These are phyloP conservation scores for Salix arbutifolia DNA, from an alignment of 345 rosid species.

Conservation along the genomic window DNA sequence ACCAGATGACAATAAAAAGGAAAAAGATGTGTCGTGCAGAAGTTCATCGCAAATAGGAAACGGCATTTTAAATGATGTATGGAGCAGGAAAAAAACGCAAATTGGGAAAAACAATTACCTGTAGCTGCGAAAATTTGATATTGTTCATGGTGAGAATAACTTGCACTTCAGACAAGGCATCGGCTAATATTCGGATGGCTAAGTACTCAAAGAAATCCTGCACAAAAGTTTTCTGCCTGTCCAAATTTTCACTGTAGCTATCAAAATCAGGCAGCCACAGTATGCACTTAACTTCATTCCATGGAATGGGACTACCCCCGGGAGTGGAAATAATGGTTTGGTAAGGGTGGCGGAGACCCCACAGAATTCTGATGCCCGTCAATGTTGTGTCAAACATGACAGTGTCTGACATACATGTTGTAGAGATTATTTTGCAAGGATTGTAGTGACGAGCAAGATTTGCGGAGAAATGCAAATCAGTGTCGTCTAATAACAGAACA, in stretches of 20 bases:
- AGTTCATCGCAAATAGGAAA: neutral
- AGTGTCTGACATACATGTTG: conserved; percentile 51
- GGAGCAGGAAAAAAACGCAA: neutral
- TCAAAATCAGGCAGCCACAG: conserved; percentile 70
- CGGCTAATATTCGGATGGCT: conserved; percentile 62
- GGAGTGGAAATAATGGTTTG: conserved; percentile 52
- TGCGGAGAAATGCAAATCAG: conserved; percentile 53
- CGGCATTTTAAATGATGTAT: neutral
- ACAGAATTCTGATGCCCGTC: conserved; percentile 46
- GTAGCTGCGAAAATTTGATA: conserved; percentile 61
- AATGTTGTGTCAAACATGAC: conserved; percentile 35
- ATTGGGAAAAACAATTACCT: conserved; percentile 40
- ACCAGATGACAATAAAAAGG: neutral
- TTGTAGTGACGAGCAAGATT: conserved; percentile 50
- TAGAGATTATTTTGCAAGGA: conserved; percentile 51
- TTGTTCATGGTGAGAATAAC: conserved; percentile 74
- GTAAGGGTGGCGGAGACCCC: conserved; percentile 68
- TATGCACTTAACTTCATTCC: conserved; percentile 61
- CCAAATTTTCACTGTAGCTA: conserved; percentile 42
- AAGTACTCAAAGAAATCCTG: conserved; percentile 68
- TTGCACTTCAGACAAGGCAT: conserved; percentile 42
- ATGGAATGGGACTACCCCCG: conserved; percentile 48
- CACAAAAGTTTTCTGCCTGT: conserved; percentile 41
- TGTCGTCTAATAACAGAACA: conserved; percentile 70
- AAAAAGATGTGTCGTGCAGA: neutral